Evolutionary conservation across 306 rosid genomes (phyloP), one percentile per base, ranked within the genome.

Genomic region (Glycine latifolia): DNA sequence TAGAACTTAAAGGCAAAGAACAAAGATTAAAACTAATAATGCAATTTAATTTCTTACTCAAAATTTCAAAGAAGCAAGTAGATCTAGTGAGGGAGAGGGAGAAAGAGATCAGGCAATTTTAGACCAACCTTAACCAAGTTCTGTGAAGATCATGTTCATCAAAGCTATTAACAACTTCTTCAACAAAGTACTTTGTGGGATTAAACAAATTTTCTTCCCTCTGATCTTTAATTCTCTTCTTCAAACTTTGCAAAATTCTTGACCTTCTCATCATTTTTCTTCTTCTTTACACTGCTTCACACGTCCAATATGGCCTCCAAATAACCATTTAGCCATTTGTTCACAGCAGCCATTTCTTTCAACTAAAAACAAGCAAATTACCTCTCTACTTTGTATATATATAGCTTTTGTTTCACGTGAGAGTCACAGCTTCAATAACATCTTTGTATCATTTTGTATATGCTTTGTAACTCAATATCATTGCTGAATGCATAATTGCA

Each of bases 291-390:
- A 61, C 47, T 85, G 68, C 82, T 84, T 71, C 94, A 95, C 39
- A 79, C 94, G 49, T 92, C 97, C 87, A 92, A 78, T 67, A 92
- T 92, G 20, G 97, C 97, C 84, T 92, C 95, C 86, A 92, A 79
- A 75, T 89, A 92, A 13, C 97, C 89, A 77, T 92, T 87, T 39
- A 92, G 44, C 97, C 97, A 92, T 58, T 92, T 95, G 48, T 91
- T 91, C 80, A 85, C 87, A 5, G 86, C 87, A 5, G 86, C 47
- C 70, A 65, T 65, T 12, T 12, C 17, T 39, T 4, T 39, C 43
- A 39, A 39, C 3, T 5, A 39, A 35, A 35, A 20, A 20, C 20
- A 20, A 20, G 20, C 20, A 20, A 35, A 35, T 35, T 35, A 35
- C 3, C 3, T 20, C 39, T 2, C 39, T 35, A 39, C 0, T 39